These are phyloP conservation scores for Quercus robur DNA, from an alignment of 306 rosid genomes.

Conservation along the genomic window DNA sequence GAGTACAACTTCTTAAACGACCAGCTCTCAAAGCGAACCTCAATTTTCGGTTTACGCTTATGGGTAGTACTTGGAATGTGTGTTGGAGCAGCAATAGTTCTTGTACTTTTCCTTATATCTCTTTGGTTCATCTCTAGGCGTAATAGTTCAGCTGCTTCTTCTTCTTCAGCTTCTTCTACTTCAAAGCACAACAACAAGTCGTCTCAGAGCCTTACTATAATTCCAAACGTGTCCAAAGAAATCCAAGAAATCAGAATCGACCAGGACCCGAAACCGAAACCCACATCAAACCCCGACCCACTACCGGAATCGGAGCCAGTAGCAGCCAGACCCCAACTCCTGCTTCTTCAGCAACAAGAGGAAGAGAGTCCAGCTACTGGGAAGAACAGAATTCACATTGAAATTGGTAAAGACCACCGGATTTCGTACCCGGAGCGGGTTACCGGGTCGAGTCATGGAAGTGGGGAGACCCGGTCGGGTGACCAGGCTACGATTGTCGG, in stretches of 20 bases:
- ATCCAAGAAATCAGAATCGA: constrained; percentile 59
- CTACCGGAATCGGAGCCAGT: constrained; percentile 32
- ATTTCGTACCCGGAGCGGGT: constrained; percentile 55
- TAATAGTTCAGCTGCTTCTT: constrained; percentile 16
- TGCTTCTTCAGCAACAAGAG: constrained; percentile 35
- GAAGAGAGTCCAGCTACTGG: constrained; percentile 31
- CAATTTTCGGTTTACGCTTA: constrained; percentile 50
- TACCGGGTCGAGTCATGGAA: constrained; percentile 46
- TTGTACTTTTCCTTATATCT: constrained; percentile 55
- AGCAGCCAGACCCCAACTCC: constrained; percentile 12
- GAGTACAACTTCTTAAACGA: constrained; percentile 48
- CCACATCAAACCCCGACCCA: constrained; percentile 30
- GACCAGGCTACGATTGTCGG: constrained; percentile 36
- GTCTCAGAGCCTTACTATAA: constrained; percentile 19
- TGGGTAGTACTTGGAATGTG: constrained; percentile 67
- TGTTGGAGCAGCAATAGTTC: constrained; percentile 62
- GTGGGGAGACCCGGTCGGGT: constrained; percentile 47
- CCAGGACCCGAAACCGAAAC: constrained; percentile 28
- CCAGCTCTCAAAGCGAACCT: constrained; percentile 53
- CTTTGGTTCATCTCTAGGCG: constrained; percentile 55
- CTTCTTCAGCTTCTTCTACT: neutral
- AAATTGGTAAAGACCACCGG: constrained; percentile 61
- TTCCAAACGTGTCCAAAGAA: constrained; percentile 57
- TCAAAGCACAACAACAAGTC: constrained; percentile 18
- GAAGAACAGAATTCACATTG: constrained; percentile 43